Evolutionary conservation across 2,329 filamentous ascomycete species (phyloP).

Genomic region (Trichoderma hamatum): DNA sequence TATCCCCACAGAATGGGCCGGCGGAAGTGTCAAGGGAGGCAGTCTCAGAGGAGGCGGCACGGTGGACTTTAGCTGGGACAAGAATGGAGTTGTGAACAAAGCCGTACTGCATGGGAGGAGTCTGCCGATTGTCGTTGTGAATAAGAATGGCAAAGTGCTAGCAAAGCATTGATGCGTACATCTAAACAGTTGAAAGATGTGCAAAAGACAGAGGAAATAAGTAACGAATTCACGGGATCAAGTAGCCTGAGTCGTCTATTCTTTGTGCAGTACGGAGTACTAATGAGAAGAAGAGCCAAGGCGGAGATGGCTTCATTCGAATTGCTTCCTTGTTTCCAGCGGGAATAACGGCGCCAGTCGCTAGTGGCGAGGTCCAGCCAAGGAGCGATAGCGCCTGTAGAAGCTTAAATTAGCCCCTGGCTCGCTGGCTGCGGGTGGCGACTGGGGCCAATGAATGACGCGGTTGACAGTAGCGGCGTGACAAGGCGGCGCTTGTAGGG

Average conservation of each 20-base stretch:
- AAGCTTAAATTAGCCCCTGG: conserved; percentile 22
- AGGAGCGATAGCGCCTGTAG: background rate
- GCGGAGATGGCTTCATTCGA: background rate
- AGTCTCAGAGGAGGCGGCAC: conserved; percentile 25
- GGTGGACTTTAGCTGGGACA: conserved; percentile 27
- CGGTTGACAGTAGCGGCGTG: background rate
- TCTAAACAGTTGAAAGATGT: background rate
- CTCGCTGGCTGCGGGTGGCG: conserved; percentile 1
- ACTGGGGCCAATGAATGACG: conserved; percentile 19
- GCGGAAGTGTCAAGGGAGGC: conserved; percentile 19
- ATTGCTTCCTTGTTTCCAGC: background rate
- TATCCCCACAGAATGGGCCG: conserved; percentile 26
- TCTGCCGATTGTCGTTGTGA: conserved; percentile 17
- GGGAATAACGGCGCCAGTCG: background rate
- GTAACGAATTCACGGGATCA: too few species aligned
- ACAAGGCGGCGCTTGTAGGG: conserved; percentile 19
- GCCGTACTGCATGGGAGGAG: conserved; percentile 14
- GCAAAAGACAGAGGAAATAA: background rate
- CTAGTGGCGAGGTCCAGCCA: background rate
- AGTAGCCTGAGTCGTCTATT: too few species aligned
- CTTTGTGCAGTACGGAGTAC: background rate
- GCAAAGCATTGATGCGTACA: background rate
- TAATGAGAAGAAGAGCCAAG: background rate
- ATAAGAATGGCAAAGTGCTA: conserved; percentile 21
- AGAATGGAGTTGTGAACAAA: conserved; percentile 10